Evolutionary conservation across 257 asterid genomes (phyloP), one percentile per base, ranked within the genome.

Genomic region (Mentha longifolia): DNA sequence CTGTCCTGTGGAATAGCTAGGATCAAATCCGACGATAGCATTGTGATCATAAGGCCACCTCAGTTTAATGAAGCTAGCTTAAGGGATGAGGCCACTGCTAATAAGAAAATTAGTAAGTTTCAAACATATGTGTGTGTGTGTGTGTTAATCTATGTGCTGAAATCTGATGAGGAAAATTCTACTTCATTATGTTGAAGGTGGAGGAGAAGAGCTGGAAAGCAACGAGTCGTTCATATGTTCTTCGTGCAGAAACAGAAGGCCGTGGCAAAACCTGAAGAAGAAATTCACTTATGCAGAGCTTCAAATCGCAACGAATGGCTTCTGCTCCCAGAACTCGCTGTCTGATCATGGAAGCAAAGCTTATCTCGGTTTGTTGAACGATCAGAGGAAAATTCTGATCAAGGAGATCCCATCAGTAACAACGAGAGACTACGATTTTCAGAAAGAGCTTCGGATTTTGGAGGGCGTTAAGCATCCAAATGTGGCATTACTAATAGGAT

Each of bases 401-500:
- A 55, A 79, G 84, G 81, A 81, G 85, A 78, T 17, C 76, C 79
- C 84, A 81, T 81, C 89, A 61, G 78, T 30, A 70, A 41, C 84
- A 70, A 83, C 72, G 42, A 75, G 68, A 80, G 82, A 85, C 49
- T 77, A 63, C 5, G 85, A 84, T 28, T 76, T 81, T 30, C 35
- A 56, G 74, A 66, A 73, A 19, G 80, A 81, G 75, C 80, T 83
- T 58, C 78, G 60, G 68, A 59, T 61, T 11, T 88, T 85, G 5
- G 85, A 77, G 65, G 72, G 73, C 9, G 61, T 78, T 9, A 71
- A 72, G 49, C 91, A 87, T 45, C 75, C 84, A 20, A 78, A 87
- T 63, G 85, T 87, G 58, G 76, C 85, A 41, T 76, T 65, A 72
- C 76, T 87, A 39, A 9, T 87, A 43, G 94, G 94, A 19, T 81